phyloP scores from a whole-genome alignment of 495 filamentous ascomycete genomes.

The Margaritispora aquatica region DNA sequence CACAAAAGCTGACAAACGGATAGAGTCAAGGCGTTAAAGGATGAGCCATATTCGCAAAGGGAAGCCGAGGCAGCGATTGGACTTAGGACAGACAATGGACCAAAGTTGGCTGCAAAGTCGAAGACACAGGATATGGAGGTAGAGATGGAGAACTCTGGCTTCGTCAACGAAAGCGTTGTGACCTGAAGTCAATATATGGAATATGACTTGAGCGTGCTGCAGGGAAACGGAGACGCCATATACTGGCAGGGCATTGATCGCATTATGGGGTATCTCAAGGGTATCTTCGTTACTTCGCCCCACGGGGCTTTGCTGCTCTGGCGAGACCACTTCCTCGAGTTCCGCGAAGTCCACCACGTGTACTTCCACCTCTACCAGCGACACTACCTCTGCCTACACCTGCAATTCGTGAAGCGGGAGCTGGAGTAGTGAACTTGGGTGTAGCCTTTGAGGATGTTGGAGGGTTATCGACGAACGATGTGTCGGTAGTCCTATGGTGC shows the following conservation, averaged over 20 bases:
- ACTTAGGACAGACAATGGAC: conserved; percentile 58
- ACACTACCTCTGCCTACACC: conserved; percentile 11
- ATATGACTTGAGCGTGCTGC: neutral
- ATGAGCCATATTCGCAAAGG: conserved; percentile 80
- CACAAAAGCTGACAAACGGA: neutral
- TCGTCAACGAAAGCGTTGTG: conserved; percentile 10
- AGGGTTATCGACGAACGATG: conserved; percentile 87
- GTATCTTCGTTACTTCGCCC: conserved; percentile 25
- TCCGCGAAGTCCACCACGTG: conserved; percentile 30
- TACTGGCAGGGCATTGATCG: neutral
- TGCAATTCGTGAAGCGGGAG: conserved; percentile 25
- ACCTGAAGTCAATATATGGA: conserved; percentile 4
- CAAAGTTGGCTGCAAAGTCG: conserved; percentile 17
- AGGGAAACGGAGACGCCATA: neutral
- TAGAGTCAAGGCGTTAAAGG: conserved; percentile 68
- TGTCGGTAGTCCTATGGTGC: conserved; percentile 75
- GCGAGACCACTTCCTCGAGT: conserved; percentile 40
- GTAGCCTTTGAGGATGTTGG: conserved; percentile 62
- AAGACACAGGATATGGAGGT: conserved; percentile 23
- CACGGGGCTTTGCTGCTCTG: conserved; percentile 32
- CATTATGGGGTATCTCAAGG: conserved; percentile 4
- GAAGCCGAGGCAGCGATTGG: conserved; percentile 79
- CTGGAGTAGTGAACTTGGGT: conserved; percentile 55
- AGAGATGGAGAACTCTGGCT: conserved; percentile 23
- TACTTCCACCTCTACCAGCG: conserved; percentile 19